phyloP scores from a whole-genome alignment of 768 basidiomycete species.

The Trichaptum fuscoviolaceum region DNA sequence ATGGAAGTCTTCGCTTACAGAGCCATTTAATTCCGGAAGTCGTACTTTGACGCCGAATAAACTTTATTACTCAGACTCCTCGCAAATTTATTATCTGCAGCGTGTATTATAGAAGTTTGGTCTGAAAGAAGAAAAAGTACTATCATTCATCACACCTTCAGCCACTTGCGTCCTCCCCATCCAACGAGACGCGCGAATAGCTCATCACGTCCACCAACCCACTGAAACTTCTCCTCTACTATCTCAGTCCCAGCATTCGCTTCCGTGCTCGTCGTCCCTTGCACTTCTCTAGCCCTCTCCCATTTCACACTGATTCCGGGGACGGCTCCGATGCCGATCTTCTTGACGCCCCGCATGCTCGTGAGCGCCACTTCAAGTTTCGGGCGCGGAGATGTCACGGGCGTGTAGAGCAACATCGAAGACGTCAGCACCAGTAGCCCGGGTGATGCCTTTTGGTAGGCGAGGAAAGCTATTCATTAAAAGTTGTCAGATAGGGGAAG shows the following conservation, averaged over 20 bases:
- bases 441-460: conserved; percentile 47
- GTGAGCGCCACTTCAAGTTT: conserved; percentile 41
- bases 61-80: neutral
- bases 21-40: neutral
- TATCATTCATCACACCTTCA: conserved; percentile 34
- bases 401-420: conserved; percentile 47
- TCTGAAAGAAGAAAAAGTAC: neutral
- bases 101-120: neutral
- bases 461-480: conserved; percentile 48
- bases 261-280: conserved; percentile 9
- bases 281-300: conserved; percentile 25
- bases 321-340: conserved; percentile 36
- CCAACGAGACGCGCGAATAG: conserved; percentile 61
- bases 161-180: conserved; percentile 43
- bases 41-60: neutral
- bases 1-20: too few relatives aligned
- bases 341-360: conserved; percentile 52
- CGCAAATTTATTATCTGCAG: neutral
- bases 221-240: conserved; percentile 50
- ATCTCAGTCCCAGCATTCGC: conserved; percentile 17
- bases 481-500: neutral
- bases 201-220: conserved; percentile 60
- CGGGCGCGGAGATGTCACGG: conserved; percentile 41
- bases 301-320: conserved; percentile 49
- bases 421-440: conserved; percentile 57